Evolutionary conservation across 2,329 filamentous ascomycete genomes (phyloP).

Genomic region (Grosmannia penicillata): DNA sequence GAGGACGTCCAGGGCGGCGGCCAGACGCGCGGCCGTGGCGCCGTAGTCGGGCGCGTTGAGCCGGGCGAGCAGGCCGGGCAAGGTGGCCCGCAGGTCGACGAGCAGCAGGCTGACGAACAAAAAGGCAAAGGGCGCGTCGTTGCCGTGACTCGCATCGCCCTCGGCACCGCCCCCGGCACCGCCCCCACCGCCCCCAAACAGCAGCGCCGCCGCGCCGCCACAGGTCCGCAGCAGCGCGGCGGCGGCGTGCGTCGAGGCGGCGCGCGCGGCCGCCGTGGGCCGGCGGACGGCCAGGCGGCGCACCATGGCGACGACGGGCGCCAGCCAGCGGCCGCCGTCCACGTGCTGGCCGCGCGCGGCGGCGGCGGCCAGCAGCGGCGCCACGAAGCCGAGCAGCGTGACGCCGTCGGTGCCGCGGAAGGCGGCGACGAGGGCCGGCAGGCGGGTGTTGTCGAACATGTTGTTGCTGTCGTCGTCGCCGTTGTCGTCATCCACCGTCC

Average conservation of each 20-base stretch:
- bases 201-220: slow-evolving; percentile 24
- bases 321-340: slow-evolving; percentile 29
- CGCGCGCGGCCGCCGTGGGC: slow-evolving; percentile 38
- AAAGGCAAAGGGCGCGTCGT: slow-evolving; percentile 36
- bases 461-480: slow-evolving; percentile 13
- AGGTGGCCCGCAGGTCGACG: slow-evolving; percentile 48
- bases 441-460: slow-evolving; percentile 21
- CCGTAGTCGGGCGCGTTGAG: slow-evolving; percentile 40
- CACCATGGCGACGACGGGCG: slow-evolving; percentile 29
- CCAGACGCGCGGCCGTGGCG: slow-evolving; percentile 34
- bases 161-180: too few relatives aligned
- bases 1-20: slow-evolving; percentile 47
- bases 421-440: slow-evolving; percentile 32
- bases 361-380: slow-evolving; percentile 33
- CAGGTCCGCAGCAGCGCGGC: slow-evolving; percentile 43
- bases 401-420: slow-evolving; percentile 46
- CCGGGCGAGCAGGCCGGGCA: slow-evolving; percentile 42
- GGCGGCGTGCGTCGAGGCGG: slow-evolving; percentile 43
- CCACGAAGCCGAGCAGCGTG: slow-evolving; percentile 43
- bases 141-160: neutral
- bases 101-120: slow-evolving; percentile 50
- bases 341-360: slow-evolving; percentile 19
- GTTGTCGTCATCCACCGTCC: slow-evolving; percentile 20
- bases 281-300: slow-evolving; percentile 37
- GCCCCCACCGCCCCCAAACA: slow-evolving; percentile 42